Evolutionary conservation across 805 yeast genomes (phyloP).

Genomic region (Grigorovia yakushimaensis): DNA sequence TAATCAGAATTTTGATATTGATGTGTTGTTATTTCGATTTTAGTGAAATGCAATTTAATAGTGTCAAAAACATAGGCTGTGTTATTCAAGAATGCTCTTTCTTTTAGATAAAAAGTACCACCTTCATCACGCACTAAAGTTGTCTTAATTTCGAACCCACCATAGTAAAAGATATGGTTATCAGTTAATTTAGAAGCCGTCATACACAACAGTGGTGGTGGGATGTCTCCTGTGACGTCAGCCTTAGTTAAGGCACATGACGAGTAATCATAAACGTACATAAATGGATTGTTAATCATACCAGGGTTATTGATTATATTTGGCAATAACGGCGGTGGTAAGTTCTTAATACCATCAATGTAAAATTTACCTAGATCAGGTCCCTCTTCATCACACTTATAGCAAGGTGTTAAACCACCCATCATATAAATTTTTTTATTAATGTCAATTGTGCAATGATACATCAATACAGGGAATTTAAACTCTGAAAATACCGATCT

Average conservation of each 20-base stretch:
- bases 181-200: constrained; percentile 41
- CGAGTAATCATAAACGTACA: constrained; percentile 32
- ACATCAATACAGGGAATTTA: constrained; percentile 34
- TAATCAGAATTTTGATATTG: constrained; percentile 23
- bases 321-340: constrained; percentile 38
- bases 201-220: constrained; percentile 44
- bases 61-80: constrained; percentile 53
- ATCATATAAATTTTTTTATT: constrained; percentile 31
- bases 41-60: constrained; percentile 38
- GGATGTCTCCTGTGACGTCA: constrained; percentile 33
- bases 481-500: constrained; percentile 30
- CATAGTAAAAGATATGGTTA: constrained; percentile 53
- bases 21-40: constrained; percentile 32
- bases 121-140: constrained; percentile 20
- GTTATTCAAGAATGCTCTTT: constrained; percentile 40
- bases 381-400: constrained; percentile 18
- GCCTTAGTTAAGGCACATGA: constrained; percentile 33
- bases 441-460: constrained; percentile 36
- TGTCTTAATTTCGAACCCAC: constrained; percentile 49
- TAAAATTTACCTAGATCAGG: constrained; percentile 29
- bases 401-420: constrained; percentile 37
- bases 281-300: constrained; percentile 30
- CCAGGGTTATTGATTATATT: constrained; percentile 35
- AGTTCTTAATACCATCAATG: constrained; percentile 32
- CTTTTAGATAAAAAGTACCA: constrained; percentile 32